Conservation (phyloP, 176 grass and related monocot species). For the Rhynchospora tenuis region DNA sequence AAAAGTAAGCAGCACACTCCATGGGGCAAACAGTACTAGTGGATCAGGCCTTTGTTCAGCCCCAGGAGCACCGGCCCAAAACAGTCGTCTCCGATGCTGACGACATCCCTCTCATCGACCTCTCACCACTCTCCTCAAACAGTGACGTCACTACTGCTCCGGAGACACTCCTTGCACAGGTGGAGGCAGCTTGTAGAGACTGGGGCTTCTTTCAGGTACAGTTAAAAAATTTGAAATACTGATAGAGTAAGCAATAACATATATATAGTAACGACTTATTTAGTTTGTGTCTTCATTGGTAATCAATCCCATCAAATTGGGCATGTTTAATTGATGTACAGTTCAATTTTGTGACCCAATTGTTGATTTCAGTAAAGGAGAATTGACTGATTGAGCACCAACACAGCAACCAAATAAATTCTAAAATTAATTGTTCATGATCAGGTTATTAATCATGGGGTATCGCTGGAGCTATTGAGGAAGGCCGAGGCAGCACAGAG, state of each 20-base stretch:
- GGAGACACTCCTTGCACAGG: conserved; percentile 39
- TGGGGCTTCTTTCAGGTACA: conserved; percentile 90
- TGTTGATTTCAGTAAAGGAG: not conserved
- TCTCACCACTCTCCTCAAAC: conserved; percentile 32
- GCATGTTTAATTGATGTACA: not conserved
- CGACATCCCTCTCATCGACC: conserved; percentile 67
- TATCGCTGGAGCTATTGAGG: conserved; percentile 32
- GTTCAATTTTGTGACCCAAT: not conserved
- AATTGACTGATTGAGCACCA: not conserved
- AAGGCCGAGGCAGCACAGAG: conserved; percentile 32
- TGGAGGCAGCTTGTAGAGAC: conserved; percentile 53
- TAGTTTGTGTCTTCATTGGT: not conserved
- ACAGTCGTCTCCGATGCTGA: conserved; percentile 30
- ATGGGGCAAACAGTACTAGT: conserved; percentile 44
- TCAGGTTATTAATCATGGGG: conserved; percentile 51
- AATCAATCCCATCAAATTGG: not conserved
- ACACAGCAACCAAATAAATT: not conserved
- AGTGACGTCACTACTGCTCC: not conserved
- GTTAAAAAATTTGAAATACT: not conserved
- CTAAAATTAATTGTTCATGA: not conserved
- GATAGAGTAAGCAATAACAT: not conserved
- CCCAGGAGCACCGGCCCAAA: conserved; percentile 64
- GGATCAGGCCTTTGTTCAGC: conserved; percentile 72
- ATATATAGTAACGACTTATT: not conserved
- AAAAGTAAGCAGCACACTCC: not conserved